Conservation (phyloP, 2,329 filamentous ascomycete genomes). For the Hypoxylon sp. region DNA sequence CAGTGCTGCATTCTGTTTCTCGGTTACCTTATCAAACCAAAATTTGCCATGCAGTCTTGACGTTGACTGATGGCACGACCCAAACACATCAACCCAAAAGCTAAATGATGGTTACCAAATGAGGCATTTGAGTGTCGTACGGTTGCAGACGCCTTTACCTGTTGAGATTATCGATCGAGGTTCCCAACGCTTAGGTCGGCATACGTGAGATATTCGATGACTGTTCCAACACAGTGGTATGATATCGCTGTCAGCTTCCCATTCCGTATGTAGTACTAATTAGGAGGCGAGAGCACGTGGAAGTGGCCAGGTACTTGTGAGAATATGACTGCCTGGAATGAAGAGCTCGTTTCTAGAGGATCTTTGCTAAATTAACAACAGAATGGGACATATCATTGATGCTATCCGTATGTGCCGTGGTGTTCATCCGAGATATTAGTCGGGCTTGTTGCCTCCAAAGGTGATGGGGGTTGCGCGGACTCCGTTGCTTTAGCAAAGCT, state of each 20-base stretch:
- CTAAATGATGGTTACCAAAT: conserved; percentile 27
- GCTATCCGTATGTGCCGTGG: conserved; percentile 2
- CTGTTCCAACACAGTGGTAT: conserved; percentile 35
- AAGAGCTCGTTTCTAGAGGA: conserved; percentile 13
- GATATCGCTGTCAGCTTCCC: conserved; percentile 34
- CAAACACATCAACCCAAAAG: conserved; percentile 19
- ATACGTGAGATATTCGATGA: conserved; percentile 42
- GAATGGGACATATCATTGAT: conserved; percentile 2
- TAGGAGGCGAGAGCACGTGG: conserved; percentile 31
- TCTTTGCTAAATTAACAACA: conserved; percentile 18
- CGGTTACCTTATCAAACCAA: conserved; percentile 35
- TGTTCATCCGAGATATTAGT: conserved; percentile 13
- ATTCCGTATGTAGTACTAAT: conserved; percentile 20
- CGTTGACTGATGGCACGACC: conserved; percentile 30
- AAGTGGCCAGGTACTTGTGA: conserved; percentile 15
- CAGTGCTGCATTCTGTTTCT: conserved; percentile 38
- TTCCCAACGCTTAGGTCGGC: conserved; percentile 20
- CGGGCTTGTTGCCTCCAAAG: not conserved
- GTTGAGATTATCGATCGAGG: conserved; percentile 33
- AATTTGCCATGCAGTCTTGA: conserved; percentile 29
- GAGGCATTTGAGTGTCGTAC: conserved; percentile 33
- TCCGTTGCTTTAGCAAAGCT: conserved; percentile 6
- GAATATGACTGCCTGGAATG: conserved; percentile 30
- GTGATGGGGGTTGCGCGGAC: conserved; percentile 6
- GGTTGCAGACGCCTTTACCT: conserved; percentile 27